Conservation (phyloP, 805 yeast genomes). For the Wickerhamiella sorbophila region DNA sequence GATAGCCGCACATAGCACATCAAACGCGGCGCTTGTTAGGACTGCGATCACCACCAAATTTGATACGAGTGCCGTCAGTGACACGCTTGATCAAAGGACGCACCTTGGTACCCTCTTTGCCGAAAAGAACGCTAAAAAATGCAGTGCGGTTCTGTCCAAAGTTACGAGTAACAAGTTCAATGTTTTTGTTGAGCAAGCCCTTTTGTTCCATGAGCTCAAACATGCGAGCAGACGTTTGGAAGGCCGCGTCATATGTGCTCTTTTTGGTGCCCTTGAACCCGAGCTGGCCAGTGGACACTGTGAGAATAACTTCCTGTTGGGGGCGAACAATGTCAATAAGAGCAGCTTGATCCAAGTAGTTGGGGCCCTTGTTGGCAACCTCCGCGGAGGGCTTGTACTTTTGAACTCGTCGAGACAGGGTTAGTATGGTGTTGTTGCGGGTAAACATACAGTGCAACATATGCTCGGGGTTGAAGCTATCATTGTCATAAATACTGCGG, state of each 20-base stretch:
- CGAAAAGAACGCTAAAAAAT: slow-evolving; percentile 66
- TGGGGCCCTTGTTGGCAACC: slow-evolving; percentile 34
- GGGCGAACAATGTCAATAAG: slow-evolving; percentile 60
- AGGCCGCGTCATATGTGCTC: slow-evolving; percentile 86
- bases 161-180: slow-evolving; percentile 67
- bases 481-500: not conserved
- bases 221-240: slow-evolving; percentile 63
- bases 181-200: slow-evolving; percentile 39
- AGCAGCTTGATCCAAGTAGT: slow-evolving; percentile 43
- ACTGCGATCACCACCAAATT: slow-evolving; percentile 85
- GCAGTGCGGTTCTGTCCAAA: slow-evolving; percentile 87
- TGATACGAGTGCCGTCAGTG: slow-evolving; percentile 65
- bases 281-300: slow-evolving; percentile 66
- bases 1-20: too few species aligned
- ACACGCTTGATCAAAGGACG: slow-evolving; percentile 55
- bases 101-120: slow-evolving; percentile 70
- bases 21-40: slow-evolving; percentile 50
- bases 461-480: slow-evolving; percentile 36
- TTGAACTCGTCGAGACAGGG: slow-evolving; percentile 41
- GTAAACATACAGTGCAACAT: slow-evolving; percentile 64
- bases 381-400: slow-evolving; percentile 26
- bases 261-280: slow-evolving; percentile 86
- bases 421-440: slow-evolving; percentile 69
- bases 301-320: slow-evolving; percentile 58
- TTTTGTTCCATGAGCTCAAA: slow-evolving; percentile 58